A percentile compares a stretch with the other conserved stretches of the same genome.
These are phyloP conservation scores for Podila clonocystis DNA, from an alignment of 192 early-diverging fungal species.

Conservation along the genomic window DNA sequence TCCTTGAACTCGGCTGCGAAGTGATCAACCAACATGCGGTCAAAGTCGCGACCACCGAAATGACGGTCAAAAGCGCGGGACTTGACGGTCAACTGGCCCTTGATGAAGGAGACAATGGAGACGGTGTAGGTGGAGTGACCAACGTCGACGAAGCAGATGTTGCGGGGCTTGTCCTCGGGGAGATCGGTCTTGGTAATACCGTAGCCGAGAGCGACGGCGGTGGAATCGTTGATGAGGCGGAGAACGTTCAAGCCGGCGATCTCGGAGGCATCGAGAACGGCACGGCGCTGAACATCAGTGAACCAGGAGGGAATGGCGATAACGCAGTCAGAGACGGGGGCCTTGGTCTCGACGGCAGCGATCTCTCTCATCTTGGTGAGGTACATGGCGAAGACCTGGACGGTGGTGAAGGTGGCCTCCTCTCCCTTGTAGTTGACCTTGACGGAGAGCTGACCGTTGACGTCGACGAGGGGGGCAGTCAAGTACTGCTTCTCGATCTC, in stretches of 20 bases:
- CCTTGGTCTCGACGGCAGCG: conserved; percentile 83
- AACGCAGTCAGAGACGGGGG: conserved; percentile 91
- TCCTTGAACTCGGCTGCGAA: conserved; percentile 89
- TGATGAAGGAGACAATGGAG: conserved; percentile 90
- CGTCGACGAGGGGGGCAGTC: conserved; percentile 83
- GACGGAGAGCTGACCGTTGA: conserved; percentile 88
- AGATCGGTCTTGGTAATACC: conserved; percentile 99
- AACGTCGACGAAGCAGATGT: conserved; percentile 94
- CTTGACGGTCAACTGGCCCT: conserved; percentile 95
- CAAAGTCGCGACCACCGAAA: conserved; percentile 97
- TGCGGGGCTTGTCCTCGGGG: conserved; percentile 93
- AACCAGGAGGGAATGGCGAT: conserved; percentile 97
- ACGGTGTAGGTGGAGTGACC: conserved; percentile 92
- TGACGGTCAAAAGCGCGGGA: conserved; percentile 92
- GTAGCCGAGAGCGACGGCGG: conserved; percentile 96
- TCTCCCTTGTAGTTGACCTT: conserved; percentile 85
- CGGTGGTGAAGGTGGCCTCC: conserved; percentile 80
- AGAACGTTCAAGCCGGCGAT: conserved; percentile 93
- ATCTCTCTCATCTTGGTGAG: conserved; percentile 93
- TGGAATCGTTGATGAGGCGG: conserved; percentile 93
- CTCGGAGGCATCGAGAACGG: conserved; percentile 88
- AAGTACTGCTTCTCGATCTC: conserved; percentile 86
- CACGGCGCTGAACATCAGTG: conserved; percentile 92
- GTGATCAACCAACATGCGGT: conserved; percentile 89
- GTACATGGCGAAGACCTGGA: conserved; percentile 96